phyloP scores from a whole-genome alignment of 345 rosid species.

The Stellera chamaejasme region DNA sequence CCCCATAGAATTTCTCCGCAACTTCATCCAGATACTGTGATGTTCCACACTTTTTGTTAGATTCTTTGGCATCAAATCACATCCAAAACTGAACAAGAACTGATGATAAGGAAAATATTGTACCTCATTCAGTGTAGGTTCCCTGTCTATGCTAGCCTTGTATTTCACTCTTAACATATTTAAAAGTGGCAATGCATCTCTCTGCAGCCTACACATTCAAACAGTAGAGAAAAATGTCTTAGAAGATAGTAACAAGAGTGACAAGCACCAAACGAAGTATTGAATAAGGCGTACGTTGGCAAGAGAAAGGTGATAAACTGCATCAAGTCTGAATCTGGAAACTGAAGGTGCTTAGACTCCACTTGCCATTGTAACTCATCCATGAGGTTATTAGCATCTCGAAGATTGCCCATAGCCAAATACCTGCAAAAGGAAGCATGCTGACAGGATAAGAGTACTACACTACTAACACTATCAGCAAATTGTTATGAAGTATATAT shows the following conservation, averaged over 20 bases:
- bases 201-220: conserved; percentile 51
- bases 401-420: conserved; percentile 71
- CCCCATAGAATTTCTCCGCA: conserved; percentile 77
- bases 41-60: no score
- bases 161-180: conserved; percentile 67
- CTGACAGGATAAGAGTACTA: conserved; percentile 5
- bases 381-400: conserved; percentile 69
- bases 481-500: background rate
- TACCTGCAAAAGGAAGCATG: conserved; percentile 40
- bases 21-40: conserved; percentile 73
- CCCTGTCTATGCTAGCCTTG: conserved; percentile 70
- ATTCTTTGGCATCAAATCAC: background rate
- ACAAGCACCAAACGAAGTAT: background rate
- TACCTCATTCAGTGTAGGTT: conserved; percentile 83
- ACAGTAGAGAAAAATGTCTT: background rate
- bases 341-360: conserved; percentile 40
- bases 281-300: conserved; percentile 48
- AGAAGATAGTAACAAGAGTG: background rate
- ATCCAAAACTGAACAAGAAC: background rate
- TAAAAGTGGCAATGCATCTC: conserved; percentile 95
- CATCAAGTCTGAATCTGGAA: conserved; percentile 59
- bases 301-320: conserved; percentile 53
- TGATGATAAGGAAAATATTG: conserved; percentile 2
- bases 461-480: background rate
- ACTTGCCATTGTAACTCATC: conserved; percentile 74